These are phyloP conservation scores for Neurospora sp. DNA, from an alignment of 495 filamentous ascomycete species.

Conservation along the genomic window DNA sequence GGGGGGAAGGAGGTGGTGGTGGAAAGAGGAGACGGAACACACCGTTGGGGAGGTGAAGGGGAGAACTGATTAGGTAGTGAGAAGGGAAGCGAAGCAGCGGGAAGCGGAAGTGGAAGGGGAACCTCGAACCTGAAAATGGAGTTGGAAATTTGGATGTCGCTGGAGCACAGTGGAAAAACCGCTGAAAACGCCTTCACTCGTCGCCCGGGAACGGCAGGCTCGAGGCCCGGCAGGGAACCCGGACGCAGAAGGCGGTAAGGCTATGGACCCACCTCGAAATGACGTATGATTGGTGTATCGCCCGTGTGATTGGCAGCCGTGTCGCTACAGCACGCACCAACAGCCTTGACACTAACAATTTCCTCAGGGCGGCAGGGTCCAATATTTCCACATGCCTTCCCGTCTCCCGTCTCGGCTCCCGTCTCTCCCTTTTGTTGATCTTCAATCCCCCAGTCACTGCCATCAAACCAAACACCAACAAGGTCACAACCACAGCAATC, in stretches of 20 bases:
- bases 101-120: background rate
- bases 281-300: background rate
- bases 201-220: background rate
- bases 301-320: background rate
- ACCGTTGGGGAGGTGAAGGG: background rate
- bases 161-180: background rate
- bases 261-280: background rate
- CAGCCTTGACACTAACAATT: background rate
- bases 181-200: background rate
- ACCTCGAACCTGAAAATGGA: background rate
- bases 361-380: background rate
- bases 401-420: background rate
- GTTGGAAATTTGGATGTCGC: background rate
- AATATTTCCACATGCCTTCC: background rate
- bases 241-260: background rate
- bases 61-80: background rate
- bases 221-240: background rate
- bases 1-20: background rate
- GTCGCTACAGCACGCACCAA: background rate
- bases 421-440: background rate
- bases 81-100: background rate
- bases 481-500: background rate
- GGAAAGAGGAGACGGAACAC: background rate
- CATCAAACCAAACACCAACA: background rate
- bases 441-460: background rate